Percentiles rank a stretch among this genome's conserved stretches.
These are phyloP conservation scores for Pleurotus platypus DNA, from an alignment of 768 basidiomycete species.

Conservation along the genomic window DNA sequence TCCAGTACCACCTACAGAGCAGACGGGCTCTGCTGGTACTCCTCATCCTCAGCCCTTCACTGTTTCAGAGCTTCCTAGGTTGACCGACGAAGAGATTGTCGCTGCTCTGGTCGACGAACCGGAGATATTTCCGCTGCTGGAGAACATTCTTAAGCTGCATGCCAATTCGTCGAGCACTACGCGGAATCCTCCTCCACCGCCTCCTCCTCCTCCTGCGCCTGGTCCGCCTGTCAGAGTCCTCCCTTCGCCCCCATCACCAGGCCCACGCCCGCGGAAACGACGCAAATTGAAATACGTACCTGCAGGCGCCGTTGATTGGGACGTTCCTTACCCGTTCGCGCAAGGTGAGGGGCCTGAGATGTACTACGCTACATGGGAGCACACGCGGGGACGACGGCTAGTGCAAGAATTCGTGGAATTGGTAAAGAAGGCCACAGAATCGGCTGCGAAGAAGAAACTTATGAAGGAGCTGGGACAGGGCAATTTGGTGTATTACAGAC, in stretches of 20 bases:
- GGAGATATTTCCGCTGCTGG: constrained; percentile 63
- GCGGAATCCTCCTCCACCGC: not conserved
- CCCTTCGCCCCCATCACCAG: not conserved
- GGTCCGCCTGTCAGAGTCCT: not conserved
- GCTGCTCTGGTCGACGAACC: constrained; percentile 56
- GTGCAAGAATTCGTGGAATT: constrained; percentile 57
- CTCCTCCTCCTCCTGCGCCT: not conserved
- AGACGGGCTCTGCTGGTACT: constrained; percentile 7
- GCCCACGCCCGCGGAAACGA: constrained; percentile 37
- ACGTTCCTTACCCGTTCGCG: constrained; percentile 75
- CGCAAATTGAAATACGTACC: constrained; percentile 66
- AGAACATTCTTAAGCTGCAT: constrained; percentile 54
- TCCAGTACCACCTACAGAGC: constrained; percentile 13
- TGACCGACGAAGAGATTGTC: constrained; percentile 58
- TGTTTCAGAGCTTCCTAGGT: constrained; percentile 39
- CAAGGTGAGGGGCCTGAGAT: constrained; percentile 66
- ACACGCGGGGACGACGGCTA: constrained; percentile 58
- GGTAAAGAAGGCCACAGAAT: constrained; percentile 57
- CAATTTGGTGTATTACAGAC: not conserved
- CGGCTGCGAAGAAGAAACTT: constrained; percentile 56
- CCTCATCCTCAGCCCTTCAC: constrained; percentile 27
- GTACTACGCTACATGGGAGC: constrained; percentile 66
- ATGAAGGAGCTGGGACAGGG: constrained; percentile 21
- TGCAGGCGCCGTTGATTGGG: constrained; percentile 80
- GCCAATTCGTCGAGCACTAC: constrained; percentile 2